Base-by-base conservation (phyloP, 2,329 filamentous ascomycete species). In the Periconia sp. region DNA sequence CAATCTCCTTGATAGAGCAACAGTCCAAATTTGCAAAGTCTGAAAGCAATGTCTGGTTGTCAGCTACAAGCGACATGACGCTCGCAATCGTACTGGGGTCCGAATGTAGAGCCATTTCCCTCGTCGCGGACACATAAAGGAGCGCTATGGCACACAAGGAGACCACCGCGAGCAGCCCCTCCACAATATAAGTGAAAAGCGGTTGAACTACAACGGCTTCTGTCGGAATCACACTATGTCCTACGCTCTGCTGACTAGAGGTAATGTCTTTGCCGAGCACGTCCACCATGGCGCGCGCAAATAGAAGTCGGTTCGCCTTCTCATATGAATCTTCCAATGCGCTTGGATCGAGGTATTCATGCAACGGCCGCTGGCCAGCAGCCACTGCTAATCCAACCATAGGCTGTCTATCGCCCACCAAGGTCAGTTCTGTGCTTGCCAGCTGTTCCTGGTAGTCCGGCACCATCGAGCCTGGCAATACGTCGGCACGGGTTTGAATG, bases 241-340 rank as follows among this genome's bases (percentile, higher is more conserved):
- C 66, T 1, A 18, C 41, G 31, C 9, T 38, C 34, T 25, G 29
- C 13, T 22, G 33, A 6, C 35, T 57, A 12, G 23, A 11, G 0
- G 9, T 4, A 5, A 60, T 43, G 5, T 57, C 38, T 0, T 21
- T 9, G 0, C 36, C 42, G 0, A 73, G 43, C 1, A 72, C 48
- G 5, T 71, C 63, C 0, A 52, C 46, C 61, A 74, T 62, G 0
- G 57, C 44, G 1, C 69, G 55, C 0, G 71, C 50, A 30, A 79
- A 77, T 0, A 78, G 50, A 0, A 79, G 21, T 11, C 70, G 57
- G 39, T 78, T 75, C 0, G 73, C 72, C 1, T 59, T 56, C 19
- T 72, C 60, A 32, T 74, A 76, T 0, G 70, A 67, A 2, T 49
- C 21, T 0, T 57, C 51, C 0, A 78, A 41, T 0, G 43, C 47